Percentiles rank a stretch among this genome's conserved stretches.
These are phyloP conservation scores for Populus tremula DNA, from an alignment of 345 rosid genomes.

Conservation along the genomic window DNA sequence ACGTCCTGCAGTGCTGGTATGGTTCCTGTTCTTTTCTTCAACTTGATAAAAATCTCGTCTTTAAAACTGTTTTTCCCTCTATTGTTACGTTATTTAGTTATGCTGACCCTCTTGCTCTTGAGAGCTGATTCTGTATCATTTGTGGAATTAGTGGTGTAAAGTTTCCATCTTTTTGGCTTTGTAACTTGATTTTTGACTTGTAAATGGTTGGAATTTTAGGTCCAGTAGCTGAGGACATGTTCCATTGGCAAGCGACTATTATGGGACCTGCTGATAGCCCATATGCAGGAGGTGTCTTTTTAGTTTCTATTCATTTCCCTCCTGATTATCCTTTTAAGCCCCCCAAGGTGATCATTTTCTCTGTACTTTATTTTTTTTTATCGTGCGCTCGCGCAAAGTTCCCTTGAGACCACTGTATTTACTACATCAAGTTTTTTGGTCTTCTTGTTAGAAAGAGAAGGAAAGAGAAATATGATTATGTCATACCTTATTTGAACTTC, in stretches of 20 bases:
- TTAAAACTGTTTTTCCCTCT: not conserved
- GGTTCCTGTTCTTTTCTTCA: not conserved
- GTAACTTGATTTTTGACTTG: not conserved
- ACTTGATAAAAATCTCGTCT: not conserved
- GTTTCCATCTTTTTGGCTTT: not conserved
- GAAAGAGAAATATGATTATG: not conserved
- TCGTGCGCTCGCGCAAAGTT: not conserved
- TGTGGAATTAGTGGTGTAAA: not conserved
- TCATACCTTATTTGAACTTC: not conserved
- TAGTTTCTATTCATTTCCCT: slow-evolving; percentile 43
- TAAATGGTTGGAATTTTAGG: slow-evolving; percentile 14
- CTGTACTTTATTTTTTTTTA: not conserved
- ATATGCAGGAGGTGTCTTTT: slow-evolving; percentile 37
- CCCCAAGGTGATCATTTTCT: slow-evolving; percentile 27
- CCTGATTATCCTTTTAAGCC: slow-evolving; percentile 46
- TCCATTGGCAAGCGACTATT: slow-evolving; percentile 45
- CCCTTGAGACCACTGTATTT: not conserved
- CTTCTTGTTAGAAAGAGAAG: not conserved
- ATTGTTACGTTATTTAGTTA: not conserved
- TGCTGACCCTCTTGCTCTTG: not conserved
- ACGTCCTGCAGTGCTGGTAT: slow-evolving; percentile 53
- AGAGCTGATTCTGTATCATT: not conserved
- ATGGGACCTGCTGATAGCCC: slow-evolving; percentile 50
- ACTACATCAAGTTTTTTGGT: not conserved
- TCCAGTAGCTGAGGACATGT: slow-evolving; percentile 47